Conservation (phyloP, 192 early-diverging fungal genomes). For the Chytriomyces confervae region DNA sequence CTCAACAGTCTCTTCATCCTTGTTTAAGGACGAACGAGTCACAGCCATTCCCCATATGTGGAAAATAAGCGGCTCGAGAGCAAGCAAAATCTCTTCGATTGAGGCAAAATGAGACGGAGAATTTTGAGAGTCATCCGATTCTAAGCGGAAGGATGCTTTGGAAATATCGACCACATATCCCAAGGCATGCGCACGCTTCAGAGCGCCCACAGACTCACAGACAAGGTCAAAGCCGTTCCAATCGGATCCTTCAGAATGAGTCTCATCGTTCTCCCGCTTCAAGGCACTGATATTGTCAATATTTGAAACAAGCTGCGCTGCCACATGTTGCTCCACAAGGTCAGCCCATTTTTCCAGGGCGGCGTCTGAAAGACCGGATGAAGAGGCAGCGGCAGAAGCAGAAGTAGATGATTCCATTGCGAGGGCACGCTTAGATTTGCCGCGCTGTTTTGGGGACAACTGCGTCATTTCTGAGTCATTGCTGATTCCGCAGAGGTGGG, state of each 20-base stretch:
- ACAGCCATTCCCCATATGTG: too few relatives aligned
- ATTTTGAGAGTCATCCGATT: too few relatives aligned
- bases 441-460: neutral
- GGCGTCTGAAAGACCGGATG: constrained; percentile 1
- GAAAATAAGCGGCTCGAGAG: too few relatives aligned
- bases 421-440: constrained; percentile 10
- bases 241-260: neutral
- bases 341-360: constrained; percentile 26
- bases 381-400: neutral
- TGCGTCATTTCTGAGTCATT: neutral
- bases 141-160: neutral
- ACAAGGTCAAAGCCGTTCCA: neutral
- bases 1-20: too few relatives aligned
- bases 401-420: constrained; percentile 14
- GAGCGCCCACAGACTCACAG: neutral
- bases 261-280: too few relatives aligned
- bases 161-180: neutral
- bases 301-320: neutral
- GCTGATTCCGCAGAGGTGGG: constrained; percentile 18
- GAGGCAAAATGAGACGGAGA: too few relatives aligned
- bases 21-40: too few relatives aligned
- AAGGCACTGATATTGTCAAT: neutral
- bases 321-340: neutral
- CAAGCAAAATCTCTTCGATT: too few relatives aligned
- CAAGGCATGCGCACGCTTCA: neutral